Evolutionary conservation across 257 asterid genomes (phyloP), one percentile per base, ranked within the genome.

Genomic region (Jasminum sambac): DNA sequence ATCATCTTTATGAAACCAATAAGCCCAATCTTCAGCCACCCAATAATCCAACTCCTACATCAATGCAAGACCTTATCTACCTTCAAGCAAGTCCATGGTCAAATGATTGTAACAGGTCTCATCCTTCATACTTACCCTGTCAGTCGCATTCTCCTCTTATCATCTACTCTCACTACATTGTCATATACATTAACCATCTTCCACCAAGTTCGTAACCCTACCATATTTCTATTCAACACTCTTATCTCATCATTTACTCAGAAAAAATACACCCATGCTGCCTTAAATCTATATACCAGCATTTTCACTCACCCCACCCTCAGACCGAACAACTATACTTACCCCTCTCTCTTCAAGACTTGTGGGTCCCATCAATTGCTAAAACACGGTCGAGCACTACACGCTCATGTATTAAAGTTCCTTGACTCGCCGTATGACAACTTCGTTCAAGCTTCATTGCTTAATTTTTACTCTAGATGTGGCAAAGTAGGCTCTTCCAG

Each of bases 331-430:
- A 77, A 74, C 72, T 87, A 79, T 63, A 91, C 96, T 0, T 91
- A 76, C 73, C 95, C 95, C 0, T 89, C 98, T 69, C 82, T 91
- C 36, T 87, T 91, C 77, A 89, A 87, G 88, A 89, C 86, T 39
- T 82, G 90, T 43, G 80, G 86, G 50, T 65, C 83, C 30, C 78
- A 71, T 37, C 77, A 62, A 38, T 82, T 81, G 87, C 48, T 86
- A 67, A 73, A 71, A 73, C 81, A 80, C 8, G 98, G 96, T 55
- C 81, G 58, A 74, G 82, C 87, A 52, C 81, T 91, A 64, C 95
- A 89, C 48, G 77, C 80, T 23, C 94, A 89, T 74, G 92, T 84
- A 69, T 69, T 91, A 40, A 91, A 89, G 77, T 88, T 82, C 71
- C 86, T 86, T 10, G 44, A 81, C 44, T 69, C 82, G 61, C 87